phyloP scores from a whole-genome alignment of 1,284 basidiomycete species.

The Ganoderma resinaceum region DNA sequence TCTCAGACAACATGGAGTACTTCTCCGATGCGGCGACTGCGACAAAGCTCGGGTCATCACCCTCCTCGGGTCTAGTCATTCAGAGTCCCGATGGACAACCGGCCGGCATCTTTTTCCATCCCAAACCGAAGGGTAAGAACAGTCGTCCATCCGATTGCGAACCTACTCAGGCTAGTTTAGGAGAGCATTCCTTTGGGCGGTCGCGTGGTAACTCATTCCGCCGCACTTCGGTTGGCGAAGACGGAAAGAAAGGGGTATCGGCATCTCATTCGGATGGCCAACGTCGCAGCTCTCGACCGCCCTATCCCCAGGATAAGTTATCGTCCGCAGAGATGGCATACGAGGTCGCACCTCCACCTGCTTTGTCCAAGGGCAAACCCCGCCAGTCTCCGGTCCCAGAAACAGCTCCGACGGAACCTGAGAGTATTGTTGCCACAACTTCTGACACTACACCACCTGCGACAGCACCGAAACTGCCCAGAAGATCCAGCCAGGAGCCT shows the following conservation, averaged over 20 bases:
- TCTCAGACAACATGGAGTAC: constrained; percentile 85
- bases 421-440: not conserved
- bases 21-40: constrained; percentile 81
- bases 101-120: constrained; percentile 95
- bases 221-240: constrained; percentile 30
- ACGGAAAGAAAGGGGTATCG: constrained; percentile 19
- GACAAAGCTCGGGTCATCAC: constrained; percentile 75
- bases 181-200: constrained; percentile 18
- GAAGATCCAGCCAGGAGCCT: constrained; percentile 25
- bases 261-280: constrained; percentile 8
- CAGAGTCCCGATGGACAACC: constrained; percentile 94
- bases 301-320: constrained; percentile 2
- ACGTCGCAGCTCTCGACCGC: constrained; percentile 25
- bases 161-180: not conserved
- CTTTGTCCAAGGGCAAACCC: constrained; percentile 18
- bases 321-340: constrained; percentile 6
- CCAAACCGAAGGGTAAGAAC: constrained; percentile 52
- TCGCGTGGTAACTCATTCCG: constrained; percentile 30
- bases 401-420: not conserved
- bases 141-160: constrained; percentile 26
- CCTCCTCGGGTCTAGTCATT: constrained; percentile 89
- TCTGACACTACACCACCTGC: constrained; percentile 9
- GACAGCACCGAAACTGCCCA: constrained; percentile 19
- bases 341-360: constrained; percentile 15
- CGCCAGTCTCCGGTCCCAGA: constrained; percentile 25